Percentiles rank a stretch among this genome's conserved stretches.
Conservation (phyloP, 805 yeast species). For the Barnettozyma populi region DNA sequence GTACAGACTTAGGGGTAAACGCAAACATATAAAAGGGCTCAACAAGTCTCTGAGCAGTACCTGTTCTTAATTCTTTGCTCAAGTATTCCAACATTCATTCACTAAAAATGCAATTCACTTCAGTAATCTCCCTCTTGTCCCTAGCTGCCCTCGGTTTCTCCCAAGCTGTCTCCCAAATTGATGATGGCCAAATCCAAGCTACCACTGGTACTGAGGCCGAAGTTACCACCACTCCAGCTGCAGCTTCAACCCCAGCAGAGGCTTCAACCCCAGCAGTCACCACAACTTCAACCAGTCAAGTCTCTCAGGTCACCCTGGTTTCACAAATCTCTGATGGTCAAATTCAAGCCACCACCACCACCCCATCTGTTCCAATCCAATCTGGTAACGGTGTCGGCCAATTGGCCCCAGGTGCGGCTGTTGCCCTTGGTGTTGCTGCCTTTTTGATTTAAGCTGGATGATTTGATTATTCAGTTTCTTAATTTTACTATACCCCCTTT, state of each 20-base stretch:
- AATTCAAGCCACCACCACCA: conserved; percentile 27
- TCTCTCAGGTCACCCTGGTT: conserved; percentile 10
- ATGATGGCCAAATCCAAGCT: conserved; percentile 38
- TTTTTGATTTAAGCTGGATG: conserved; percentile 17
- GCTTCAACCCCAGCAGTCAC: conserved; percentile 5
- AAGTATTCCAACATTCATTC: neutral
- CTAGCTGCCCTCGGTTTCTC: conserved; percentile 18
- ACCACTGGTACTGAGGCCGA: conserved; percentile 8
- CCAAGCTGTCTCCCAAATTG: conserved; percentile 38
- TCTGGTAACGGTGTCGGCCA: conserved; percentile 19
- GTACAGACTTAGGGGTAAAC: neutral
- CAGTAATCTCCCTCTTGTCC: conserved; percentile 12
- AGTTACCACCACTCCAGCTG: conserved; percentile 7
- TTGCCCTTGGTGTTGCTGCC: conserved; percentile 20
- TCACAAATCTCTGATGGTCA: conserved; percentile 29
- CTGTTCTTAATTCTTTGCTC: neutral
- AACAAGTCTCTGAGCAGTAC: neutral
- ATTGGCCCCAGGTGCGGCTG: conserved; percentile 18
- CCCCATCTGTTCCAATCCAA: conserved; percentile 27
- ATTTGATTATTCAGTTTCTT: neutral
- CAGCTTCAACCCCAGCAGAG: conserved; percentile 5
- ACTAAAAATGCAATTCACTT: conserved; percentile 17
- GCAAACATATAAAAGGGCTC: neutral
- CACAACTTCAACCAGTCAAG: neutral
- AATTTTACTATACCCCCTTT: neutral